These are phyloP conservation scores for Hortiboletus flavorubellus DNA, from an alignment of 768 basidiomycete species.

Conservation along the genomic window DNA sequence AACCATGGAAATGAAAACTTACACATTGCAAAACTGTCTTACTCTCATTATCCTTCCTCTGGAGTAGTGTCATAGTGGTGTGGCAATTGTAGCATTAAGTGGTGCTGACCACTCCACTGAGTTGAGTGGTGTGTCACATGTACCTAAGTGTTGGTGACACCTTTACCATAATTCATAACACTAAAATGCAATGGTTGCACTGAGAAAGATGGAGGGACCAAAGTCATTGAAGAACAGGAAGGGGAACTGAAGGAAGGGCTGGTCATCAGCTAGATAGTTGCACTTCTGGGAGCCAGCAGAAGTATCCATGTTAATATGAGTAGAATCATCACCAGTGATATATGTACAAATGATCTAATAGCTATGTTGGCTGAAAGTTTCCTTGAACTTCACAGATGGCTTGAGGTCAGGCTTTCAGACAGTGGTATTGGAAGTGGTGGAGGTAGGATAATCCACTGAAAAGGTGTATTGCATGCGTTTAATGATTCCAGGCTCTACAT, in stretches of 20 bases:
- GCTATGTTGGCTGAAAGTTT: conserved; percentile 38
- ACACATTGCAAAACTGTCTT: conserved; percentile 93
- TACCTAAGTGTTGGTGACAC: conserved; percentile 44
- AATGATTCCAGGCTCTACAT: conserved; percentile 65
- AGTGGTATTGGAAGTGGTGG: conserved; percentile 38
- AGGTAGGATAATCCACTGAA: conserved; percentile 68
- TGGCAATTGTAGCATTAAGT: conserved; percentile 91
- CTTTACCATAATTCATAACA: conserved; percentile 76
- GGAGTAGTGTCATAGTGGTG: conserved; percentile 83
- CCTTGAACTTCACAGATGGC: conserved; percentile 63
- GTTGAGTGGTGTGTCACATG: conserved; percentile 28
- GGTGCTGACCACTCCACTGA: conserved; percentile 34
- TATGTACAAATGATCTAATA: conserved; percentile 38
- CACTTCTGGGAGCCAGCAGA: conserved; percentile 27
- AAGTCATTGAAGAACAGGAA: conserved; percentile 72
- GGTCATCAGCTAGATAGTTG: conserved; percentile 21
- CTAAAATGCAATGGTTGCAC: conserved; percentile 65
- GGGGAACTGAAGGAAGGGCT: conserved; percentile 61
- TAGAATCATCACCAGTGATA: conserved; percentile 30
- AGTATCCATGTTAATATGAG: conserved; percentile 20
- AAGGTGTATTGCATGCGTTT: conserved; percentile 92
- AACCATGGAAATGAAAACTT: conserved; percentile 33
- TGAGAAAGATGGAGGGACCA: conserved; percentile 73
- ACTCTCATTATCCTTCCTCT: conserved; percentile 90
- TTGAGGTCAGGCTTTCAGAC: conserved; percentile 65